Percentiles rank a stretch among this genome's conserved stretches.
phyloP scores from a whole-genome alignment of 2,329 filamentous ascomycete species.

The Nectriaceae sp. region DNA sequence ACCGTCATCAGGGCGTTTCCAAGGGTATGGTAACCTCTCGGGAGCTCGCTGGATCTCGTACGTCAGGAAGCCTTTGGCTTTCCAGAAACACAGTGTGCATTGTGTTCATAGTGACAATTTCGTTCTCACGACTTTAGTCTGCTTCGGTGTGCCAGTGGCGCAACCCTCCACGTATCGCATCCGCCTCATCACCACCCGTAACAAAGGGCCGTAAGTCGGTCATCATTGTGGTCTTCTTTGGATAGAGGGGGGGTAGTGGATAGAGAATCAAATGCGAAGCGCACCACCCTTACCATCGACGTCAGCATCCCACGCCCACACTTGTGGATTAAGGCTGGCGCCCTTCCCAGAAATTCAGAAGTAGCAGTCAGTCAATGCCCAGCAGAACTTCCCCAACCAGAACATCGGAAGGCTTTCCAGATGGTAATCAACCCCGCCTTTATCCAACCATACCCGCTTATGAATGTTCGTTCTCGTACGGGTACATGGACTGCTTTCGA shows the following conservation, averaged over 20 bases:
- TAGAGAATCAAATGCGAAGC: background rate
- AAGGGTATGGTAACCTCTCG: conserved; percentile 5
- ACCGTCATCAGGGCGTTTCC: conserved; percentile 16
- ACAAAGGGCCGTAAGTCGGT: background rate
- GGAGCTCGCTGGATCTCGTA: conserved; percentile 5
- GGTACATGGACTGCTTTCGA: no score
- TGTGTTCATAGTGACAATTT: background rate
- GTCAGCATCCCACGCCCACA: background rate
- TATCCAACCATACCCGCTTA: no score
- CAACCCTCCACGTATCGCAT: background rate
- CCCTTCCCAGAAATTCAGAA: background rate
- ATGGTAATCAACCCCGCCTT: no score
- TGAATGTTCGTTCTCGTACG: no score
- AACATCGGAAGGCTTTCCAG: no score
- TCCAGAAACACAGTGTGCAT: background rate
- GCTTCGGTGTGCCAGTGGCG: background rate
- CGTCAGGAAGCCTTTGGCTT: background rate
- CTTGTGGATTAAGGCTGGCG: background rate
- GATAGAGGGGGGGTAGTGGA: no score
- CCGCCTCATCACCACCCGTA: background rate
- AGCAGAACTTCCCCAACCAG: no score
- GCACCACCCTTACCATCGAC: background rate
- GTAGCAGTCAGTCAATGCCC: no score
- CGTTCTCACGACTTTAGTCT: background rate
- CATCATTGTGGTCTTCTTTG: no score